Conservation (phyloP, 75 land plant genomes). For the Pinus tabuliformis region DNA sequence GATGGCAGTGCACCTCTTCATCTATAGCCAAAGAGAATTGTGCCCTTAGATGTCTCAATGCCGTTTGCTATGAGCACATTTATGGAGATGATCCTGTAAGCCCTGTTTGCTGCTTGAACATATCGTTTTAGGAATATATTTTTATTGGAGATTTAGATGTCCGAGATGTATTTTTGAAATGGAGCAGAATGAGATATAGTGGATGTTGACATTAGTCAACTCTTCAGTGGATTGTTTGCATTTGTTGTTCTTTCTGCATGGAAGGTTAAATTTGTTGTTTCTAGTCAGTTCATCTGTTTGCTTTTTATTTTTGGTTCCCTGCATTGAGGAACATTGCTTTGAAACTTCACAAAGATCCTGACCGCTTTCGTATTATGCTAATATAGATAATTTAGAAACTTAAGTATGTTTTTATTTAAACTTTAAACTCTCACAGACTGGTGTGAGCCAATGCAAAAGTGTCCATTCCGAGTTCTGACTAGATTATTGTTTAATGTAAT, state of each 20-base stretch:
- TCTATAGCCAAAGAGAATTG: conserved; percentile 75
- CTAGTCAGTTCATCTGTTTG: not conserved
- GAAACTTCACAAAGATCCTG: not conserved
- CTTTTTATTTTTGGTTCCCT: not conserved
- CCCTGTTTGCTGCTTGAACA: not conserved
- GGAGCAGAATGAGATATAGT: too few species aligned
- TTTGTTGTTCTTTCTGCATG: not conserved
- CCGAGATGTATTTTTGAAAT: too few species aligned
- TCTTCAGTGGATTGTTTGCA: not conserved
- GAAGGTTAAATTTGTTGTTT: too few species aligned
- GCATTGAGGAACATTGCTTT: not conserved
- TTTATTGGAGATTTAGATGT: not conserved
- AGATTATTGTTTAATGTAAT: not conserved
- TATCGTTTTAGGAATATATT: not conserved
- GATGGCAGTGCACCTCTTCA: conserved; percentile 67
- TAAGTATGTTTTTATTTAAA: not conserved
- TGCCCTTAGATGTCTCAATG: conserved; percentile 68
- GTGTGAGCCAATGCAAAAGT: not conserved
- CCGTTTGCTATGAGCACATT: conserved; percentile 63
- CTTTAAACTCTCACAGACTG: not conserved
- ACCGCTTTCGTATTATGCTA: not conserved
- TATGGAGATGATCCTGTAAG: conserved; percentile 86
- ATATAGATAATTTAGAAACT: not conserved
- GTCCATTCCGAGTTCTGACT: not conserved
- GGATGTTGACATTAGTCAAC: not conserved